A percentile compares a stretch with the other conserved stretches of the same genome.
These are phyloP conservation scores for Trametes versicolor DNA, from an alignment of 1,284 basidiomycete genomes.

Conservation along the genomic window DNA sequence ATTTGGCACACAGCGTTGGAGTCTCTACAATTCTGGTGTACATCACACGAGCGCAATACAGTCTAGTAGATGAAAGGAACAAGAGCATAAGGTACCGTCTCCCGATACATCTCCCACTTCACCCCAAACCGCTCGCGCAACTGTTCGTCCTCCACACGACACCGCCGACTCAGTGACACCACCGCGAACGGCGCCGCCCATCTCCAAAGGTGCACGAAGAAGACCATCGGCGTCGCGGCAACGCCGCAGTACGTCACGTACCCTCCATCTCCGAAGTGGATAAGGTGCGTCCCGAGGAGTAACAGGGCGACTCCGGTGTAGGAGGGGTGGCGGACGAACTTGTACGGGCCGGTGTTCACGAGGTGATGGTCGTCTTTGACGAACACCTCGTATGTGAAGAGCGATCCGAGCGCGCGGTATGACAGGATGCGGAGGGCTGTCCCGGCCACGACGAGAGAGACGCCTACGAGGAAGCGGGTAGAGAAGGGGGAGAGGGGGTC, in stretches of 20 bases:
- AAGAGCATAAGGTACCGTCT: not conserved
- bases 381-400: slow-evolving; percentile 29
- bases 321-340: slow-evolving; percentile 29
- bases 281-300: slow-evolving; percentile 19
- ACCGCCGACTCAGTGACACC: slow-evolving; percentile 12
- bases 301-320: slow-evolving; percentile 23
- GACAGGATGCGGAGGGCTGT: slow-evolving; percentile 13
- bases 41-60: not conserved
- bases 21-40: too few relatives aligned
- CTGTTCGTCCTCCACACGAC: slow-evolving; percentile 23
- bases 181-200: slow-evolving; percentile 5
- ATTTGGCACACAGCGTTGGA: too few relatives aligned
- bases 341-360: slow-evolving; percentile 29
- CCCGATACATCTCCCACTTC: slow-evolving; percentile 20
- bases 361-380: slow-evolving; percentile 22
- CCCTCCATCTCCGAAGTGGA: slow-evolving; percentile 17
- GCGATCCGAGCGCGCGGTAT: slow-evolving; percentile 22
- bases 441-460: slow-evolving; percentile 10
- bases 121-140: slow-evolving; percentile 24
- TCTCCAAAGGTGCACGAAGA: not conserved
- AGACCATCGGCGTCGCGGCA: slow-evolving; percentile 4
- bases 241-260: slow-evolving; percentile 25
- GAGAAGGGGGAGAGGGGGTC: slow-evolving; percentile 5
- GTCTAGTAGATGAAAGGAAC: not conserved
- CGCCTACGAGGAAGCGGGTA: slow-evolving; percentile 18